Evolutionary conservation across 1,139 yeast genomes (phyloP), one percentile per base, ranked within the genome.

Genomic region (Nakaseomyces sp.): DNA sequence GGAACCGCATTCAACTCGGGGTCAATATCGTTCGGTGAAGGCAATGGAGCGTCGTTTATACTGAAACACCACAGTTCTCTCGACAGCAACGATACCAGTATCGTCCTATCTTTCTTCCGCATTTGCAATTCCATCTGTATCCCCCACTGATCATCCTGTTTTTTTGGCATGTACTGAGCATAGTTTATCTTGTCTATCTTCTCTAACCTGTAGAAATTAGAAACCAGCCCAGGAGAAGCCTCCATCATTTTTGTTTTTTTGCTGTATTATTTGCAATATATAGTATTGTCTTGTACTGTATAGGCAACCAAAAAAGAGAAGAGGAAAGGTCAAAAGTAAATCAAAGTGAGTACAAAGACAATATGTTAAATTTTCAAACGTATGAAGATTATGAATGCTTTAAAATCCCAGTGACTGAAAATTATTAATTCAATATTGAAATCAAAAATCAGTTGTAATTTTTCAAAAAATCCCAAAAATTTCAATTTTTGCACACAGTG

Each of bases 11-110:
- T 35, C 3, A 47, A 36, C 6, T 42, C 43, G n/a, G 43, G 40
- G 16, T 37, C 40, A 16, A 20, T 37, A 32, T 42, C 10, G 42
- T 52, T 45, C 44, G 55, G 52, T 4, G 51, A 43, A 4, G 65
- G 65, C n/a, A 61, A 45, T 2, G 57, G 56, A 30, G 58, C 58
- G 42, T 61, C 65, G 42, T 65, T 63, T 44, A 73, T 66, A 49
- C 73, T 69, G 48, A 82, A 74, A 42, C 77, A 69, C 74, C 82
- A 82, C 9, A 82, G 64, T 44, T 77, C 79, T 51, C 79, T 77
- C 50, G 80, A 76, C 55, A 77, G 72, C 46, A 79, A 71, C 12
- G 81, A 74, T 5, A 79, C 71, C 37, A 82, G 63, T 7, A 74
- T 72, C 41, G 68, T 67, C 2, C 82, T 77, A 47, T 74, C 61